These are phyloP conservation scores for Jatropha curcas DNA, from an alignment of 345 rosid species.

Conservation along the genomic window DNA sequence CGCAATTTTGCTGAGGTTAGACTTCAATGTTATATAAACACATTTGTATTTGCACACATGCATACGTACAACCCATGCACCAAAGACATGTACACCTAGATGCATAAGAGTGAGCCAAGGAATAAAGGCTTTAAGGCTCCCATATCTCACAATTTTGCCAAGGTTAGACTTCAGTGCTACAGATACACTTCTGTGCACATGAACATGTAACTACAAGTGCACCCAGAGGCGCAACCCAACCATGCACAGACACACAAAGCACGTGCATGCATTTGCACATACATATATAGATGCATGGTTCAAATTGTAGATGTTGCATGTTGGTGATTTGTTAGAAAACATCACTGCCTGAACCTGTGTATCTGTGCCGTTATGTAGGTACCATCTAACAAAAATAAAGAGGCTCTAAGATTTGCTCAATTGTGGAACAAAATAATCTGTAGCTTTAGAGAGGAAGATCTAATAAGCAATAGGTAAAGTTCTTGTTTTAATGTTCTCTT, in stretches of 20 bases:
- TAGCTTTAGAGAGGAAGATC: slow-evolving; percentile 97
- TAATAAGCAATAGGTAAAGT: slow-evolving; percentile 70
- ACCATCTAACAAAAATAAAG: slow-evolving; percentile 64
- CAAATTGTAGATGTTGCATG: not conserved
- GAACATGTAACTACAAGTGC: too few relatives aligned
- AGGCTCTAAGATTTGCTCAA: slow-evolving; percentile 95
- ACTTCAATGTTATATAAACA: not conserved
- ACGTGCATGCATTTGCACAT: not conserved
- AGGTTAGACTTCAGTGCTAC: too few relatives aligned
- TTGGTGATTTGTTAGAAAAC: not conserved
- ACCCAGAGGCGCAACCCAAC: too few relatives aligned
- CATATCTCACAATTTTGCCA: too few relatives aligned
- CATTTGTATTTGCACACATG: not conserved
- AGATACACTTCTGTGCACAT: too few relatives aligned
- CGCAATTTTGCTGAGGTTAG: slow-evolving; percentile 58
- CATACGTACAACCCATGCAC: too few relatives aligned
- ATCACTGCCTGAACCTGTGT: slow-evolving; percentile 7
- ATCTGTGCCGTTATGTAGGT: slow-evolving; percentile 42
- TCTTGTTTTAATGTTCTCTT: not conserved
- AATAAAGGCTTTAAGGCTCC: too few relatives aligned
- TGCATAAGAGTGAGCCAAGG: too few relatives aligned
- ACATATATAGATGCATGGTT: not conserved
- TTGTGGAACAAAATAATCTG: slow-evolving; percentile 94
- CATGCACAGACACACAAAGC: not conserved
- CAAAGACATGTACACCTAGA: not conserved